Percentiles rank a stretch among this genome's conserved stretches.
Conservation (phyloP, 176 grass and related monocot species). For the Pharus latifolius region DNA sequence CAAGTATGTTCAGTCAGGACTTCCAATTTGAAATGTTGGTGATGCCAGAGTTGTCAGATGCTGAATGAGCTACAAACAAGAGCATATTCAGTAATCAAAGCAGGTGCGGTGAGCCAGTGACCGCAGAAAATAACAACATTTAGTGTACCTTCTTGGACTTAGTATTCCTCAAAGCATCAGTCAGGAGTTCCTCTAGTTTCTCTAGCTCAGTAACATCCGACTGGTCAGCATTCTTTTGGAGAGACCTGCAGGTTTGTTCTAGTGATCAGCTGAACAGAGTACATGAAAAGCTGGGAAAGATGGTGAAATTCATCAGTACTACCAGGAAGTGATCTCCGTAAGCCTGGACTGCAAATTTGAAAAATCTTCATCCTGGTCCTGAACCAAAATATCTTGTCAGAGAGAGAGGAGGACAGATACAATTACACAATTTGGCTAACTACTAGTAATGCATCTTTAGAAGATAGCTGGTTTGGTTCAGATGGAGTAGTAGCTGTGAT, state of each 20-base stretch:
- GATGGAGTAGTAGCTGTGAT: background rate
- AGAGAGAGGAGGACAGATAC: background rate
- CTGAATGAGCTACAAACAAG: background rate
- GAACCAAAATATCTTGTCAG: slow-evolving; percentile 11
- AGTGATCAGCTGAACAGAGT: background rate
- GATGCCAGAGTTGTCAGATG: background rate
- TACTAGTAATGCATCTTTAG: background rate
- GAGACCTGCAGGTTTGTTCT: slow-evolving; percentile 27
- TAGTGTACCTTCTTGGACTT: slow-evolving; percentile 41
- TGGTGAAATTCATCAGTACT: background rate
- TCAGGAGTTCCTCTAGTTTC: slow-evolving; percentile 44
- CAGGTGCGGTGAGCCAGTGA: background rate
- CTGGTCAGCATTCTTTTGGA: slow-evolving; percentile 23
- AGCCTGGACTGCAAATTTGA: slow-evolving; percentile 22
- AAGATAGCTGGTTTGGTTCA: background rate
- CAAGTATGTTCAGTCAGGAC: background rate
- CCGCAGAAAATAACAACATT: background rate
- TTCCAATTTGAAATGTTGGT: background rate
- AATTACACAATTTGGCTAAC: background rate
- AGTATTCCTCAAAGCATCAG: slow-evolving; percentile 27
- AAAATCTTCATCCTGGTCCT: slow-evolving; percentile 14
- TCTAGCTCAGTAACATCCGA: slow-evolving; percentile 28
- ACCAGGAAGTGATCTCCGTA: slow-evolving; percentile 36
- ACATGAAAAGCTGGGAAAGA: background rate
- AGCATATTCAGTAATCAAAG: background rate